Conservation (phyloP, 371 early-diverging fungal genomes). For the Mucor sp. region DNA sequence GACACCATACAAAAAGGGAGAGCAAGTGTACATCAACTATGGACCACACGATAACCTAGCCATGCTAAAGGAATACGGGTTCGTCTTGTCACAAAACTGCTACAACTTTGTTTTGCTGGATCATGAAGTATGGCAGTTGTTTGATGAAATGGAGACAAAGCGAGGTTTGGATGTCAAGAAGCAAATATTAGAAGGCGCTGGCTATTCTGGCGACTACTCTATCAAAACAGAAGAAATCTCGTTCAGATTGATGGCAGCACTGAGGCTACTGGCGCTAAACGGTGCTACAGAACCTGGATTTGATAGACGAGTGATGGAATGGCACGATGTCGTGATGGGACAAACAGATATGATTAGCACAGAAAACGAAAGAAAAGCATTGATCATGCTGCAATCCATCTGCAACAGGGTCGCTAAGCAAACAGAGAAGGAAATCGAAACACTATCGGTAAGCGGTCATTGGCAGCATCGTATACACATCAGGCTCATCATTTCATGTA, state of each 20-base stretch:
- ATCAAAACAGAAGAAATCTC: constrained; percentile 55
- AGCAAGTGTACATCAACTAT: constrained; percentile 64
- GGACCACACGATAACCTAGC: constrained; percentile 64
- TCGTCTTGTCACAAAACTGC: constrained; percentile 51
- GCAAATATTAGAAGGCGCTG: constrained; percentile 49
- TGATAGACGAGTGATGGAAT: constrained; percentile 43
- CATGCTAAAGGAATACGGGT: constrained; percentile 63
- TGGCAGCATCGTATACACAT: background rate
- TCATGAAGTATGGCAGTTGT: constrained; percentile 45
- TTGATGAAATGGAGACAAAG: constrained; percentile 41
- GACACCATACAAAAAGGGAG: constrained; percentile 56
- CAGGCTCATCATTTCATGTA: background rate
- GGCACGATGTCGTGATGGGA: constrained; percentile 62
- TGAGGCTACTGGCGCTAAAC: constrained; percentile 46
- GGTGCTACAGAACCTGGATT: constrained; percentile 34
- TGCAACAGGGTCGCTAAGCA: constrained; percentile 20
- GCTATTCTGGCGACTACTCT: constrained; percentile 50
- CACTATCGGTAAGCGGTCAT: constrained; percentile 22
- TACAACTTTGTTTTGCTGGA: constrained; percentile 58
- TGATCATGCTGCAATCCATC: constrained; percentile 39
- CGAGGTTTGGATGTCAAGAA: constrained; percentile 43
- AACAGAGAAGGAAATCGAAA: constrained; percentile 16
- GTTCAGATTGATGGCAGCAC: constrained; percentile 50
- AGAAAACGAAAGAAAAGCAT: constrained; percentile 53
- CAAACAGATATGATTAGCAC: constrained; percentile 51